Percentiles rank a stretch among this genome's conserved stretches.
phyloP scores from a whole-genome alignment of 495 filamentous ascomycete genomes.

The Mytilinidion resinicola region DNA sequence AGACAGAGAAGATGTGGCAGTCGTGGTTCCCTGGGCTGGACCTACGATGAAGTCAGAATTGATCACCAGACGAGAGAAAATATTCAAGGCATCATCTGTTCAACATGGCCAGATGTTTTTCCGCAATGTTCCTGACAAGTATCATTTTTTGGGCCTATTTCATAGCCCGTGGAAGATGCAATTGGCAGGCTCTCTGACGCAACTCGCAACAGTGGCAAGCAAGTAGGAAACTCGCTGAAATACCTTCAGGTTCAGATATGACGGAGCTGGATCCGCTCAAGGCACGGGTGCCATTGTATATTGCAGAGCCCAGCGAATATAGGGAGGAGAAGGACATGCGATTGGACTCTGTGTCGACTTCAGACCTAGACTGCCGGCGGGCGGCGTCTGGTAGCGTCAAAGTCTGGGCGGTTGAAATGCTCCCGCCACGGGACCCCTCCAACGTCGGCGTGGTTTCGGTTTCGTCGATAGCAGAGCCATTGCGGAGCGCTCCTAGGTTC shows the following conservation, averaged over 20 bases:
- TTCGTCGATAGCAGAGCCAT: conserved; percentile 24
- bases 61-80: not conserved
- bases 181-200: too few species aligned
- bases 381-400: conserved; percentile 43
- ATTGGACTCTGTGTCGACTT: conserved; percentile 45
- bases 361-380: conserved; percentile 8
- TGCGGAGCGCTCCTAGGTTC: not conserved
- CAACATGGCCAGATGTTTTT: too few species aligned
- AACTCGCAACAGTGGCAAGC: not conserved
- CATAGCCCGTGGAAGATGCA: too few species aligned
- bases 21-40: conserved; percentile 35
- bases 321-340: conserved; percentile 61
- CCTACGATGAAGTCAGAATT: conserved; percentile 8
- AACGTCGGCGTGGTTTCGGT: conserved; percentile 23
- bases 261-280: conserved; percentile 40
- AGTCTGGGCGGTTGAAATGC: conserved; percentile 11
- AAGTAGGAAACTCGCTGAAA: not conserved
- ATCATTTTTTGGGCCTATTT: too few species aligned
- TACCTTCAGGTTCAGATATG: conserved; percentile 36
- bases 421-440: conserved; percentile 8
- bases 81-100: too few species aligned
- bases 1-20: conserved; percentile 47
- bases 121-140: too few species aligned
- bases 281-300: conserved; percentile 30
- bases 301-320: conserved; percentile 55